Evolutionary conservation across 148 eudicot species (phyloP).

Genomic region (Arctostaphylos glauca): DNA sequence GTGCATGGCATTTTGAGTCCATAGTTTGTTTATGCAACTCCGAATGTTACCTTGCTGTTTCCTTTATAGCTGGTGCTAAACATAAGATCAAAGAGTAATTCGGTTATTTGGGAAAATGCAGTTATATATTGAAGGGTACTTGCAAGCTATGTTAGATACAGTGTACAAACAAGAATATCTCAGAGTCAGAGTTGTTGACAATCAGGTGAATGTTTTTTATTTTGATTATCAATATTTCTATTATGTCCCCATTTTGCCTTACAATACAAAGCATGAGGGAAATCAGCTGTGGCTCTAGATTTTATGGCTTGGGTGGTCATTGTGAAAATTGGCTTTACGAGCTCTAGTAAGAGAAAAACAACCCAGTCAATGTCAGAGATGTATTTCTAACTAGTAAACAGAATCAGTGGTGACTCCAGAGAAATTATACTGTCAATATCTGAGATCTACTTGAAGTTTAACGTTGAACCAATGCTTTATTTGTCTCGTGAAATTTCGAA

Average conservation of each 20-base stretch:
- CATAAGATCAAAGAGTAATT: background rate
- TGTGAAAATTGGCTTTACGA: background rate
- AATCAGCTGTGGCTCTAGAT: background rate
- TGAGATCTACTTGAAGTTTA: background rate
- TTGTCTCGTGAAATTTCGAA: background rate
- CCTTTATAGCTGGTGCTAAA: background rate
- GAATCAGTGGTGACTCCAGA: background rate
- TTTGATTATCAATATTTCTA: background rate
- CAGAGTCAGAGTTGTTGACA: conserved; percentile 86
- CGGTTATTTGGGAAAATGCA: conserved; percentile 33
- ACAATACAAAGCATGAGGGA: background rate
- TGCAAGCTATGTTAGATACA: conserved; percentile 97
- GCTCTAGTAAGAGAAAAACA: background rate
- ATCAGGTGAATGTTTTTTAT: conserved; percentile 57
- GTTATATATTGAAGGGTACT: conserved; percentile 95
- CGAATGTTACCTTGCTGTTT: conserved; percentile 1
- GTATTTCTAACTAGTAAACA: background rate
- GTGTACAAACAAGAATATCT: conserved; percentile 91
- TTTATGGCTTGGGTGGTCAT: background rate
- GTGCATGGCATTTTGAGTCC: background rate
- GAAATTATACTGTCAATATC: background rate
- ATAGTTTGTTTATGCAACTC: background rate
- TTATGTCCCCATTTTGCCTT: background rate
- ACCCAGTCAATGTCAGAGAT: background rate
- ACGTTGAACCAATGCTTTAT: background rate